Evolutionary conservation across 495 filamentous ascomycete genomes (phyloP).

Genomic region (Penicillium malachiteum): DNA sequence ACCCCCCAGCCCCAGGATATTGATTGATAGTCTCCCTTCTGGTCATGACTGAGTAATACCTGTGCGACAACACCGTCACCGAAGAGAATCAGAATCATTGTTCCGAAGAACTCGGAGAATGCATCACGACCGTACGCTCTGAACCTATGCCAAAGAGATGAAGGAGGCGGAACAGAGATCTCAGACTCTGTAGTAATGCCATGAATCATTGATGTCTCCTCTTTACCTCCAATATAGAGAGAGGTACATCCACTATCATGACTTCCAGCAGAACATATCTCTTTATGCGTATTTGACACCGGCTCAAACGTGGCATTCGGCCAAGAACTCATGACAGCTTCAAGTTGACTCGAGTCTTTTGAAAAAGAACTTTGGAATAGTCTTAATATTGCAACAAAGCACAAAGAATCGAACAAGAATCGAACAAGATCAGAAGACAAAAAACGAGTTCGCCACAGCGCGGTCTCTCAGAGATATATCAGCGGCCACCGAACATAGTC

Average conservation of each 20-base stretch:
- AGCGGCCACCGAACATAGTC: conserved; percentile 5
- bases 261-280: conserved; percentile 7
- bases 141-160: conserved; percentile 49
- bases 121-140: conserved; percentile 51
- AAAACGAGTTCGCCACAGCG: neutral
- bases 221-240: conserved; percentile 14
- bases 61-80: conserved; percentile 63
- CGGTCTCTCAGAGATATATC: conserved; percentile 19
- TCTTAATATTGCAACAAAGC: neutral
- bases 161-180: neutral
- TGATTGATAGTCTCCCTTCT: conserved; percentile 58
- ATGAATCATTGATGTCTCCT: conserved; percentile 15
- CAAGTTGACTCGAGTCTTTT: neutral
- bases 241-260: conserved; percentile 21
- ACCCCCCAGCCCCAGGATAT: conserved; percentile 66
- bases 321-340: conserved; percentile 10
- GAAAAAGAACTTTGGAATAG: neutral
- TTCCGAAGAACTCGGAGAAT: conserved; percentile 64
- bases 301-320: conserved; percentile 4
- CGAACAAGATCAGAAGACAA: too few relatives aligned
- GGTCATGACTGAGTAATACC: conserved; percentile 49
- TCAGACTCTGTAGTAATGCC: conserved; percentile 7
- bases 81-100: conserved; percentile 62
- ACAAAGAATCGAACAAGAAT: too few relatives aligned
- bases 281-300: conserved; percentile 21